Percentiles rank a stretch among this genome's conserved stretches.
These are phyloP conservation scores for Flaveria ramosissima DNA, from an alignment of 129 eudicot genomes.

Conservation along the genomic window DNA sequence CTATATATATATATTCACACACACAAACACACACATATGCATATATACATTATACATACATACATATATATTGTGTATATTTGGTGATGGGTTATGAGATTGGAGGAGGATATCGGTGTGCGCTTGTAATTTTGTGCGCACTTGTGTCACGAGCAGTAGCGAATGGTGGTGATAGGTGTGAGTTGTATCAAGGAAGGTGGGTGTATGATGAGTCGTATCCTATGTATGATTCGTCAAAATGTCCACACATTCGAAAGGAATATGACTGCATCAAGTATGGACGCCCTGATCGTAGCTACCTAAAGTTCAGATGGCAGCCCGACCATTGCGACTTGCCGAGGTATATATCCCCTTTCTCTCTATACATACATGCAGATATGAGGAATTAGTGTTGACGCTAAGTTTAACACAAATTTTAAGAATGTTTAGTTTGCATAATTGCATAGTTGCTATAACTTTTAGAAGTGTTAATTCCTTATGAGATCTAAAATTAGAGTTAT, in stretches of 20 bases:
- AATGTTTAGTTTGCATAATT: too few species aligned
- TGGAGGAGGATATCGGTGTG: conserved; percentile 26
- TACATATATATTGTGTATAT: neutral
- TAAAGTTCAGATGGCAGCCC: conserved; percentile 67
- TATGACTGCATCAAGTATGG: conserved; percentile 67
- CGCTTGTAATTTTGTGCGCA: conserved; percentile 22
- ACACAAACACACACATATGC: neutral
- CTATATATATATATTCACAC: too few species aligned
- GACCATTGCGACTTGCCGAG: conserved; percentile 49
- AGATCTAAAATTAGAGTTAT: too few species aligned
- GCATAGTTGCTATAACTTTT: too few species aligned
- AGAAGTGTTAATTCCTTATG: too few species aligned
- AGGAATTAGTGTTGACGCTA: too few species aligned
- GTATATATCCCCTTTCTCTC: conserved; percentile 21
- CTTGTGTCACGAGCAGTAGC: conserved; percentile 2
- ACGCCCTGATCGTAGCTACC: conserved; percentile 50
- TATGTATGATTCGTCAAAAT: conserved; percentile 47
- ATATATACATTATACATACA: neutral
- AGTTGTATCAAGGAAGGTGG: conserved; percentile 58
- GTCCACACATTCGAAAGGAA: conserved; percentile 55
- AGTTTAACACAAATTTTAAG: too few species aligned
- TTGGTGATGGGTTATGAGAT: conserved; percentile 21
- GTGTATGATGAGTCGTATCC: conserved; percentile 52
- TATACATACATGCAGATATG: neutral
- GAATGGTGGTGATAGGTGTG: conserved; percentile 26